phyloP scores from a whole-genome alignment of 805 yeast species.

The Spathaspora arborariae region DNA sequence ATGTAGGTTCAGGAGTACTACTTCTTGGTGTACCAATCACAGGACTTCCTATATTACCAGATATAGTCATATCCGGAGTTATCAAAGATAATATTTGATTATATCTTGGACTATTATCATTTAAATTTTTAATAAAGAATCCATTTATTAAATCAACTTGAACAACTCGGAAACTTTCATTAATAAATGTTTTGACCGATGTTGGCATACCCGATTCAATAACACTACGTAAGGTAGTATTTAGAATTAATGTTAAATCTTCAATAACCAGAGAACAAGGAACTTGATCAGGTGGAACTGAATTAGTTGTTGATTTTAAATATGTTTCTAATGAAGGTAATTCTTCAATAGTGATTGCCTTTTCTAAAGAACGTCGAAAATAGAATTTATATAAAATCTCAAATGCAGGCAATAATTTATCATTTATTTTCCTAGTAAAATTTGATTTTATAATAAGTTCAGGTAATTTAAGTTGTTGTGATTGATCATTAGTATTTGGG shows the following conservation, averaged over 20 bases:
- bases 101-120: constrained; percentile 40
- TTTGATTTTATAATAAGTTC: constrained; percentile 49
- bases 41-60: constrained; percentile 10
- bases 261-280: constrained; percentile 85
- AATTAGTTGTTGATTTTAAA: constrained; percentile 18
- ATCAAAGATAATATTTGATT: constrained; percentile 26
- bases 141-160: constrained; percentile 63
- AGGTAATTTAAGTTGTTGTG: constrained; percentile 46
- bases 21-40: constrained; percentile 23
- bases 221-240: constrained; percentile 60
- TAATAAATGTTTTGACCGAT: constrained; percentile 52
- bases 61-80: constrained; percentile 8
- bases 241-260: constrained; percentile 72
- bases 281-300: constrained; percentile 47
- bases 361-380: constrained; percentile 73
- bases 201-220: constrained; percentile 68
- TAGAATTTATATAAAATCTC: constrained; percentile 63
- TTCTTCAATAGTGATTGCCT: constrained; percentile 76
- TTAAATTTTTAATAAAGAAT: constrained; percentile 29
- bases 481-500: background rate
- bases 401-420: constrained; percentile 56
- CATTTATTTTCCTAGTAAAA: constrained; percentile 52
- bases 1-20: constrained; percentile 29
- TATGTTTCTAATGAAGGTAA: constrained; percentile 49
- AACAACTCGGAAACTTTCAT: constrained; percentile 54